phyloP scores from a whole-genome alignment of 2,329 filamentous ascomycete species.

The Stachybotrys chartarum region DNA sequence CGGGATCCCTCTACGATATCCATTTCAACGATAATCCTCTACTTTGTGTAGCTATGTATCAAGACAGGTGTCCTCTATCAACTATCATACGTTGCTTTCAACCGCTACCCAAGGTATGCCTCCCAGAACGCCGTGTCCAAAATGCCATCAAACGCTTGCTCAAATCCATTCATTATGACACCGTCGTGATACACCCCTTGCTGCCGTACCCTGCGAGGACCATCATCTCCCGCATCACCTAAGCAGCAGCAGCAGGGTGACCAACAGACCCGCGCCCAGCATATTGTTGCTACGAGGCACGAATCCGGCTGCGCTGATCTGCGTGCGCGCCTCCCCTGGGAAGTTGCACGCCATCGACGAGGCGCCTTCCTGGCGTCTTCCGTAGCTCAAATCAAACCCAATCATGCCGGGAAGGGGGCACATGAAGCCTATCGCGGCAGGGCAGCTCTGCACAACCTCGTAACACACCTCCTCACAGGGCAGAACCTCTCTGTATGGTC shows the following conservation, averaged over 20 bases:
- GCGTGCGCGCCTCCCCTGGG: slow-evolving; percentile 27
- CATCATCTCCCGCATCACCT: not conserved
- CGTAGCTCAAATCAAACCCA: slow-evolving; percentile 29
- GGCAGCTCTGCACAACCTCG: slow-evolving; percentile 77
- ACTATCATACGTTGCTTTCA: not conserved
- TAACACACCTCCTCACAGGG: slow-evolving; percentile 88
- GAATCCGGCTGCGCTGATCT: slow-evolving; percentile 7
- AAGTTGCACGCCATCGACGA: slow-evolving; percentile 27
- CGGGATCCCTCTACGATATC: no score
- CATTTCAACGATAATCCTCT: not conserved
- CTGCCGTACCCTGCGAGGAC: no score
- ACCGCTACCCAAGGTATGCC: no score
- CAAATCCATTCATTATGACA: not conserved
- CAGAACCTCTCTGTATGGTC: slow-evolving; percentile 88
- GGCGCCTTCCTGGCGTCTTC: slow-evolving; percentile 13
- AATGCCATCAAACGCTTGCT: not conserved
- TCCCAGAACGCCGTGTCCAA: not conserved
- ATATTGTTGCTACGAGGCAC: slow-evolving; percentile 9
- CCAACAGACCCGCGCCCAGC: not conserved
- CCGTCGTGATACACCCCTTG: no score
- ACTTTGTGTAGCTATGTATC: not conserved
- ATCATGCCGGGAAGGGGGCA: slow-evolving; percentile 52
- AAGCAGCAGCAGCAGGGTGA: not conserved
- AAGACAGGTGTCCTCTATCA: not conserved
- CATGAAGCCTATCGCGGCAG: slow-evolving; percentile 63